Base-by-base conservation (phyloP, 225 moss, liverwort and hornwort species). In the Bryum argenteum region DNA sequence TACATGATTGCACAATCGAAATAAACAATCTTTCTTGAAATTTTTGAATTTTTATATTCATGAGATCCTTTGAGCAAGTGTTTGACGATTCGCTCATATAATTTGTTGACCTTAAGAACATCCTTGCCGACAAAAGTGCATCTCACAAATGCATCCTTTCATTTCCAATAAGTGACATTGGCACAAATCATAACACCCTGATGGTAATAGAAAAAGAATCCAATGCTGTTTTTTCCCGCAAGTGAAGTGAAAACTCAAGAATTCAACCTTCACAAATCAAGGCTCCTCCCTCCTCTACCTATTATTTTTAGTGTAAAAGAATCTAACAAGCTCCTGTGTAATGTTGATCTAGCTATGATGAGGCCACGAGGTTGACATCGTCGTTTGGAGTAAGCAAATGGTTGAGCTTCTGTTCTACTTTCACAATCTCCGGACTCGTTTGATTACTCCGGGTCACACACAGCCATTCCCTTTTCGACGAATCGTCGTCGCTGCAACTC, bases 391-490 rank as follows among this genome's bases (percentile, higher is more conserved):
- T 48, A 14, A 61, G 68, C 74, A 52, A 70, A 54, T 2, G 9
- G 66, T 58, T 70, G 52, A 74, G 45, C 66, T 62, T 52, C 62
- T 70, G 63, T 73, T 61, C 71, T 58, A 52, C 77, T 75, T 78
- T 78, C 69, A 70, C 59, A 76, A 72, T 56, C 75, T 85, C 76
- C 43, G 78, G 72, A 53, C 22, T 74, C 33, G 41, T 28, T 54
- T 71, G 70, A 50, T 85, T 71, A 24, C 81, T 74, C 76, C 94
- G 89, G 48, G 89, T 94, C 20, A 92, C 75, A 65, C 94, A 97
- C 51, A 94, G 71, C 97, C 97, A 97, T 74, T 97, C 88, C 33
- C 83, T 75, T 1, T 78, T 76, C 26, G 84, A 28, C 41, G 88
- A 71, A 66, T 81, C 81, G 39, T 92, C 90, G 65, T 92, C 86